Evolutionary conservation across 139 green algal genomes (phyloP).

Genomic region (Micromonas pusilla): DNA sequence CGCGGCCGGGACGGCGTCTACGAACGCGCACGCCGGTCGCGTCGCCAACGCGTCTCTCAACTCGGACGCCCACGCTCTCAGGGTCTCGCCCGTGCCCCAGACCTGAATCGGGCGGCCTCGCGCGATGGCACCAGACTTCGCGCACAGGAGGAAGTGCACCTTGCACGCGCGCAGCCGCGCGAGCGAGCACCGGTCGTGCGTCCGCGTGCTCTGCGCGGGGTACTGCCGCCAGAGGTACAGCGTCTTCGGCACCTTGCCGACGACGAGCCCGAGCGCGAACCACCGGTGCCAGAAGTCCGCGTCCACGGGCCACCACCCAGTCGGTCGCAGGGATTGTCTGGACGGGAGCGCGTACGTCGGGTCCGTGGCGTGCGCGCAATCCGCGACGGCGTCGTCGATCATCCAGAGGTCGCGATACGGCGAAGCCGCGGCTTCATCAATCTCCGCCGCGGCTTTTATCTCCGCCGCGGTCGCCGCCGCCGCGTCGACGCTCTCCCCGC

Average conservation of each 20-base stretch:
- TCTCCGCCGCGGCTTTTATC: background rate
- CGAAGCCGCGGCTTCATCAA: background rate
- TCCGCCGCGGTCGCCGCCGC: too few relatives aligned
- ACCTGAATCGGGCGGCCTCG: background rate
- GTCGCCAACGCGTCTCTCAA: background rate
- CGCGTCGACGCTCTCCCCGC: background rate
- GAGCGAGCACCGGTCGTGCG: slow-evolving; percentile 26
- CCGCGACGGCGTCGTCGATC: background rate
- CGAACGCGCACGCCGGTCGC: background rate
- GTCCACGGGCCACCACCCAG: slow-evolving; percentile 33
- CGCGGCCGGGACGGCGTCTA: background rate
- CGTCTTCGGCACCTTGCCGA: background rate
- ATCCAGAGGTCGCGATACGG: slow-evolving; percentile 20
- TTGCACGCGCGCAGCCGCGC: slow-evolving; percentile 24
- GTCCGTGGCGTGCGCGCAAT: background rate
- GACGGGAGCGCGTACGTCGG: background rate
- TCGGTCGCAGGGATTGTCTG: background rate
- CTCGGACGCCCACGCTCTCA: background rate
- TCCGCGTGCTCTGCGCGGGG: slow-evolving; percentile 25
- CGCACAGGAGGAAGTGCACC: slow-evolving; percentile 15
- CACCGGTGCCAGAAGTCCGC: slow-evolving; percentile 29
- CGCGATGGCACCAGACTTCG: background rate
- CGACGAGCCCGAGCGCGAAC: slow-evolving; percentile 10
- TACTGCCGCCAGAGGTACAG: slow-evolving; percentile 37
- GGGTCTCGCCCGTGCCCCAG: background rate